These are phyloP conservation scores for Themeda triandra DNA, from an alignment of 176 grass and related monocot genomes.

Conservation along the genomic window DNA sequence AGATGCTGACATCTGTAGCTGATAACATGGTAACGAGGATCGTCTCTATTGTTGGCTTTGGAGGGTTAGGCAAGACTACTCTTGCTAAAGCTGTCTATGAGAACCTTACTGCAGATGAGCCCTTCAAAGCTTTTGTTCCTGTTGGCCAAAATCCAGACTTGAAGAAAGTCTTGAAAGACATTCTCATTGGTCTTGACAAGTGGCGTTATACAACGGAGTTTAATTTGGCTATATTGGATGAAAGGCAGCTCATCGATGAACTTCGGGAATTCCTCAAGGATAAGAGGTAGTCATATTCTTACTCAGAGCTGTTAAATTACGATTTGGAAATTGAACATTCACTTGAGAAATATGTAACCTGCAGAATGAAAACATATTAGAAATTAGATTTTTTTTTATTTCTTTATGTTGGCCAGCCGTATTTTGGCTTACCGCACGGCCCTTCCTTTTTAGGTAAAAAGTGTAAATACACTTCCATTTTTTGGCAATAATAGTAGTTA, in stretches of 20 bases:
- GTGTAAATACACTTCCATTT: too few relatives aligned
- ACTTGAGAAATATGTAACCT: too few relatives aligned
- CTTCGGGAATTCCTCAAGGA: not conserved
- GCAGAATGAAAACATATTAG: too few relatives aligned
- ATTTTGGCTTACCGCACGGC: too few relatives aligned
- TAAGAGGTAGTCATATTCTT: not conserved
- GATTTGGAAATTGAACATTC: too few relatives aligned
- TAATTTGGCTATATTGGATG: not conserved
- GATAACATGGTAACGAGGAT: not conserved
- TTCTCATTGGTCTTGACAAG: too few relatives aligned
- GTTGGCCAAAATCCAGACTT: not conserved
- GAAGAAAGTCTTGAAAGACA: too few relatives aligned
- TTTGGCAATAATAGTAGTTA: too few relatives aligned
- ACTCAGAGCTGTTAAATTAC: too few relatives aligned
- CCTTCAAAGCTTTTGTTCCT: not conserved
- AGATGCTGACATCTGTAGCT: not conserved
- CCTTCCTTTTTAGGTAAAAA: too few relatives aligned
- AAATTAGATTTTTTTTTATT: too few relatives aligned
- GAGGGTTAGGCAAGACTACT: constrained; percentile 17
- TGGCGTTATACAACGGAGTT: not conserved
- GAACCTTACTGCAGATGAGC: not conserved
- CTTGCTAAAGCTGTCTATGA: not conserved
- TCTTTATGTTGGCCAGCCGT: too few relatives aligned
- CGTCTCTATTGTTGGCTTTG: not conserved
- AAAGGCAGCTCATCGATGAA: not conserved